Evolutionary conservation across 176 grass and related monocot genomes (phyloP).

Genomic region (Paspalum vaginatum): DNA sequence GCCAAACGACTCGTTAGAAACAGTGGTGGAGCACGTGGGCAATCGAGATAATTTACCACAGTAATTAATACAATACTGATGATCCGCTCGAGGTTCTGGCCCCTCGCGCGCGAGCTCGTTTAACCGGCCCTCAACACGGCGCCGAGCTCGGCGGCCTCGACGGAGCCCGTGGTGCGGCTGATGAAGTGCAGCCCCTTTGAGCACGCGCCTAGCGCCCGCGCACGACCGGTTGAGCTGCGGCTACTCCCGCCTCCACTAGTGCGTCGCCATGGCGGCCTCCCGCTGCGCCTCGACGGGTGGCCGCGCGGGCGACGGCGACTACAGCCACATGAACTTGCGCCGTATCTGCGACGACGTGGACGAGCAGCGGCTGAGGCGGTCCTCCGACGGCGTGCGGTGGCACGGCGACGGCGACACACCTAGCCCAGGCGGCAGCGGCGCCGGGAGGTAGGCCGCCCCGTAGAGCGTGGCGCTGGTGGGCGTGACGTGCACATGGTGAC

Average conservation of each 20-base stretch:
- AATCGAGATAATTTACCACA: constrained; percentile 1
- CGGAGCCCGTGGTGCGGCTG: constrained; percentile 77
- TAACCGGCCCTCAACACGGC: constrained; percentile 76
- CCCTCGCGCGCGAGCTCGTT: constrained; percentile 65
- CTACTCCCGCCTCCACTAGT: constrained; percentile 69
- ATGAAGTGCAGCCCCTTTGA: constrained; percentile 98
- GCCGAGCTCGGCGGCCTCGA: constrained; percentile 72
- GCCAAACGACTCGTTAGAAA: constrained; percentile 4
- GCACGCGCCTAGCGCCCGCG: constrained; percentile 66
- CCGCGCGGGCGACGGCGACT: constrained; percentile 57
- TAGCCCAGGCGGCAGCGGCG: neutral
- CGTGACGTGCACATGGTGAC: no score
- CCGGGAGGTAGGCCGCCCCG: neutral
- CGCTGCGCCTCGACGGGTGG: constrained; percentile 42
- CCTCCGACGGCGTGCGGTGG: no score
- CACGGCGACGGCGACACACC: neutral
- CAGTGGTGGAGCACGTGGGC: constrained; percentile 22
- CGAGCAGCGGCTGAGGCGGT: no score
- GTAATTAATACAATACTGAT: constrained; percentile 7
- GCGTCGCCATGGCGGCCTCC: constrained; percentile 63
- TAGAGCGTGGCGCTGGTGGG: constrained; percentile 62
- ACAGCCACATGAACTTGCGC: constrained; percentile 57
- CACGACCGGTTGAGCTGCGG: constrained; percentile 72
- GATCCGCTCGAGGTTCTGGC: constrained; percentile 86
- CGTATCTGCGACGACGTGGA: no score